A percentile compares a stretch with the other conserved stretches of the same genome.
These are phyloP conservation scores for Decorospora gaudefroyi DNA, from an alignment of 2,329 filamentous ascomycete genomes.

Conservation along the genomic window DNA sequence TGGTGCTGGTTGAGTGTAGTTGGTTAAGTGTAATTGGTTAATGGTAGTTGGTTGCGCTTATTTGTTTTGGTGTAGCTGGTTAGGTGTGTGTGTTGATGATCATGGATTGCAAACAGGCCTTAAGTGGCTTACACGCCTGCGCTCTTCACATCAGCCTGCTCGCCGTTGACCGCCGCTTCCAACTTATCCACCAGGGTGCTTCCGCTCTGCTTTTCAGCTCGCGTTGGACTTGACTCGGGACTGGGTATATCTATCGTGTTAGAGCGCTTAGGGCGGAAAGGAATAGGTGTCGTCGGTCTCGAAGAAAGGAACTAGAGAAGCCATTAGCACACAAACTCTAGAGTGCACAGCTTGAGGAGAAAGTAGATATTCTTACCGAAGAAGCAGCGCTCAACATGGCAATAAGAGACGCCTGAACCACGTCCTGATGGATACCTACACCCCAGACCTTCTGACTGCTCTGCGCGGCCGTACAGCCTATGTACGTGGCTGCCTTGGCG, in stretches of 20 bases:
- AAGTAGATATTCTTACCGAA: constrained; percentile 68
- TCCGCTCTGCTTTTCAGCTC: constrained; percentile 12
- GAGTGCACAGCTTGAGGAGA: no score
- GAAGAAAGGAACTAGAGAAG: constrained; percentile 69
- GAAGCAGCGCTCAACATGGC: constrained; percentile 83
- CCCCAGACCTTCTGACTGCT: constrained; percentile 80
- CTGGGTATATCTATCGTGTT: constrained; percentile 51
- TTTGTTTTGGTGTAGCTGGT: no score
- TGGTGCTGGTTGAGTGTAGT: no score
- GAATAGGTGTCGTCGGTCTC: constrained; percentile 68
- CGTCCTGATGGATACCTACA: constrained; percentile 89
- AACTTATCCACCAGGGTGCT: no score
- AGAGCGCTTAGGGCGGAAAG: constrained; percentile 62
- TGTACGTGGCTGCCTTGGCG: constrained; percentile 93
- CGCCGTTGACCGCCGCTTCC: no score
- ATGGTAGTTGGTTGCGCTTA: no score
- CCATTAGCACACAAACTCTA: constrained; percentile 14
- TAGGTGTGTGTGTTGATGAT: no score
- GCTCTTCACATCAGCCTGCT: no score
- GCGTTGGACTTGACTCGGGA: constrained; percentile 31
- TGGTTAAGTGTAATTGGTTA: no score
- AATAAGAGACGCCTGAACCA: constrained; percentile 85
- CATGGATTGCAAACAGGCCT: no score
- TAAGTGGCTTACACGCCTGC: no score
- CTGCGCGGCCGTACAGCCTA: constrained; percentile 76